phyloP scores from a whole-genome alignment of 495 filamentous ascomycete genomes.

The Cairneyella variabilis region DNA sequence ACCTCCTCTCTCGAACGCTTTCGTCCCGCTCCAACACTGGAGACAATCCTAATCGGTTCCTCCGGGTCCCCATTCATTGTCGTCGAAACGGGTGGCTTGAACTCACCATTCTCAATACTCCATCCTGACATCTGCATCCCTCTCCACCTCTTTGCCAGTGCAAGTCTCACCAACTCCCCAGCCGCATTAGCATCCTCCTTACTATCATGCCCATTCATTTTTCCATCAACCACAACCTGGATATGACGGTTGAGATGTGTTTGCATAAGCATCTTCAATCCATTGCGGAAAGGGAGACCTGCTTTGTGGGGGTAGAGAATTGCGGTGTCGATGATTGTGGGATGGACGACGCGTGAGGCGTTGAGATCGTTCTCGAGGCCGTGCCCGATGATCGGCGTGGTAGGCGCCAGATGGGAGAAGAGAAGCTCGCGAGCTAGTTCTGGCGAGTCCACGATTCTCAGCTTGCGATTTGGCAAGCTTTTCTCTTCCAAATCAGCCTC shows the following conservation, averaged over 20 bases:
- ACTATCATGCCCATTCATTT: slow-evolving; percentile 70
- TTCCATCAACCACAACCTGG: slow-evolving; percentile 61
- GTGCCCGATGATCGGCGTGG: slow-evolving; percentile 85
- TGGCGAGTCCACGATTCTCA: slow-evolving; percentile 71
- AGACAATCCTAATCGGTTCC: neutral
- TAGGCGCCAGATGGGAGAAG: slow-evolving; percentile 62
- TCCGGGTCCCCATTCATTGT: neutral
- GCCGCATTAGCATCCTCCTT: slow-evolving; percentile 85
- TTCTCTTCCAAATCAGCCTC: slow-evolving; percentile 14
- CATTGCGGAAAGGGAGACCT: slow-evolving; percentile 71
- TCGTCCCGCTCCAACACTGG: neutral
- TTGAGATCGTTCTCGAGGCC: slow-evolving; percentile 95
- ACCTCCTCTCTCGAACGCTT: neutral
- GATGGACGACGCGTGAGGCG: slow-evolving; percentile 75
- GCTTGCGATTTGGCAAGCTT: slow-evolving; percentile 25
- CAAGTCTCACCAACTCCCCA: slow-evolving; percentile 74
- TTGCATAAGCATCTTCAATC: slow-evolving; percentile 65
- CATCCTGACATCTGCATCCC: slow-evolving; percentile 61
- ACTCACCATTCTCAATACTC: slow-evolving; percentile 43
- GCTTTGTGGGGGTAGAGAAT: slow-evolving; percentile 74
- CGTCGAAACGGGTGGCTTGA: slow-evolving; percentile 3
- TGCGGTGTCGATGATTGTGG: slow-evolving; percentile 79
- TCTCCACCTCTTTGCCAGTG: slow-evolving; percentile 62
- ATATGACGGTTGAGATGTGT: slow-evolving; percentile 67
- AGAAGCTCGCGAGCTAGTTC: slow-evolving; percentile 67